Percentiles rank a stretch among this genome's conserved stretches.
Conservation (phyloP, 208 protist species). For the Balamuthia mandrillaris region DNA sequence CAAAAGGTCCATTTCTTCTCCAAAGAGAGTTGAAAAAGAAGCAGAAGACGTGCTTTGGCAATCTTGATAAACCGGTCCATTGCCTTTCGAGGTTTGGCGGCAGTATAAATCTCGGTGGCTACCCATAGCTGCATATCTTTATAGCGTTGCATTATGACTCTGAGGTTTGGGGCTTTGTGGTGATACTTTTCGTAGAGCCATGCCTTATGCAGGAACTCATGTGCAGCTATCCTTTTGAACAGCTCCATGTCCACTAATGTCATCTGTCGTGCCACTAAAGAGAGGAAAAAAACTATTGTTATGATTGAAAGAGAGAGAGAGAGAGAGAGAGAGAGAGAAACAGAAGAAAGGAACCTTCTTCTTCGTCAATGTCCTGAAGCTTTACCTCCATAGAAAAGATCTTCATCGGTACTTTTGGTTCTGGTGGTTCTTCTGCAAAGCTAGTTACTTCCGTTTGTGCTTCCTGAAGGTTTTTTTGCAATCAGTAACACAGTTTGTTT, state of each 20-base stretch:
- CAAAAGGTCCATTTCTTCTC: no score
- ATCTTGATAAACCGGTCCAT: slow-evolving; percentile 65
- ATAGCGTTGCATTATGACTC: slow-evolving; percentile 65
- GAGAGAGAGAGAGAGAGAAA: no score
- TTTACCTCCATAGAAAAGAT: slow-evolving; percentile 50
- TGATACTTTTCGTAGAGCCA: slow-evolving; percentile 62
- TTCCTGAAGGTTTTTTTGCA: no score
- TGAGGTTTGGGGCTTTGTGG: slow-evolving; percentile 51
- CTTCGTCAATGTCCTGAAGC: slow-evolving; percentile 53
- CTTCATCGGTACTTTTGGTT: slow-evolving; percentile 37
- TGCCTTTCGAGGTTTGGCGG: slow-evolving; percentile 32
- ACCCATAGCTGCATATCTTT: slow-evolving; percentile 63
- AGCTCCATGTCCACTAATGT: slow-evolving; percentile 44
- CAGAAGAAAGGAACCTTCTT: no score
- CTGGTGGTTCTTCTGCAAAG: background rate
- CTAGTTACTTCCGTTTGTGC: background rate
- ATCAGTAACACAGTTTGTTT: no score
- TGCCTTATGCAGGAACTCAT: slow-evolving; percentile 59
- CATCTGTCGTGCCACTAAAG: slow-evolving; percentile 43
- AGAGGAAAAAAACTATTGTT: no score
- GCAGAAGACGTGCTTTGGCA: slow-evolving; percentile 16
- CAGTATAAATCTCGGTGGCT: slow-evolving; percentile 48
- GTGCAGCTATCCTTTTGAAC: background rate
- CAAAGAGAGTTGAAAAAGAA: no score
- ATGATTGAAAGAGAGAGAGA: background rate